Percentiles rank a stretch among this genome's conserved stretches.
Evolutionary conservation across 2,329 filamentous ascomycete species (phyloP).

Genomic region (Talaromyces verruculosus): DNA sequence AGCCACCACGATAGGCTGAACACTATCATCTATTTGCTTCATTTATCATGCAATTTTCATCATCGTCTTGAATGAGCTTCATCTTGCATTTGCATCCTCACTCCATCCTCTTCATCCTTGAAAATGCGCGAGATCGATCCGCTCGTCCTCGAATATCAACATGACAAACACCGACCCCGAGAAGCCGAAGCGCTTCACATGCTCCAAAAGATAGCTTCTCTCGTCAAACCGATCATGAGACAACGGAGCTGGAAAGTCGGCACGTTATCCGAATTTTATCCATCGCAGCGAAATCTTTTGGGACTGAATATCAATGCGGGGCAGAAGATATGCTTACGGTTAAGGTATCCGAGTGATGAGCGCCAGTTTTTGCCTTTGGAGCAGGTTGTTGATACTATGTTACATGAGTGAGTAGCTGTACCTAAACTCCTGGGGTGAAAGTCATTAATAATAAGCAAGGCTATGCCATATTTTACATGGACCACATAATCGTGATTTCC

Average conservation of each 20-base stretch:
- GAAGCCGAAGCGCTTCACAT: conserved; percentile 57
- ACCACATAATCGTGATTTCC: conserved; percentile 78
- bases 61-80: not conserved
- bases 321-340: conserved; percentile 75
- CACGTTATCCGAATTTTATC: conserved; percentile 81
- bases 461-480: conserved; percentile 84
- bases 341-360: conserved; percentile 73
- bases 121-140: conserved; percentile 49
- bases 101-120: not conserved
- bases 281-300: conserved; percentile 68
- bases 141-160: conserved; percentile 53
- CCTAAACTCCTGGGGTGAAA: not conserved
- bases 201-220: conserved; percentile 76
- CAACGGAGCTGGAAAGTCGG: conserved; percentile 77
- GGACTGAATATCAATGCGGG: conserved; percentile 79
- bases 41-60: not conserved
- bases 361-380: conserved; percentile 78
- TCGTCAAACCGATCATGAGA: conserved; percentile 94
- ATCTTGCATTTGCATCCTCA: not conserved
- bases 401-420: conserved; percentile 67
- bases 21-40: not conserved
- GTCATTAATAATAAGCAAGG: conserved; percentile 29
- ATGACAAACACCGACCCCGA: conserved; percentile 51
- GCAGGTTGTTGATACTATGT: conserved; percentile 81
- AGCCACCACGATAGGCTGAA: not conserved